Percentiles rank a stretch among this genome's conserved stretches.
Evolutionary conservation across 352 stramenopile genomes (phyloP).

Genomic region (Phytophthora hybrid): DNA sequence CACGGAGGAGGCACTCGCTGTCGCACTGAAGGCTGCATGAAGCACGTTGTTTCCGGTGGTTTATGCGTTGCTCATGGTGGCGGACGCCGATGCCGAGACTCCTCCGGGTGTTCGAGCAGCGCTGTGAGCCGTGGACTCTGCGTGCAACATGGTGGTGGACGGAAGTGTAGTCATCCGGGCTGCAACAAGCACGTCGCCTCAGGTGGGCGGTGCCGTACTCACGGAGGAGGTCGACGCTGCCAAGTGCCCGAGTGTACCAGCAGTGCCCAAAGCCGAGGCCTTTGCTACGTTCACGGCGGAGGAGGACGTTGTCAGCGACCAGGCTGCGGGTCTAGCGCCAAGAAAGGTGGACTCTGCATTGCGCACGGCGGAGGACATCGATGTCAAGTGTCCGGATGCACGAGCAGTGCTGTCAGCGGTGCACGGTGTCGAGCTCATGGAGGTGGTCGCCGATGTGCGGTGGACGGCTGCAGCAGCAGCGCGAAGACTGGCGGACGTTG

Average conservation of each 20-base stretch:
- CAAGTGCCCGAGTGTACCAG: conserved; percentile 82
- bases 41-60: conserved; percentile 73
- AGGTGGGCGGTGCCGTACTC: conserved; percentile 78
- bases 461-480: conserved; percentile 78
- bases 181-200: conserved; percentile 87
- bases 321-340: conserved; percentile 80
- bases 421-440: conserved; percentile 86
- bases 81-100: conserved; percentile 55
- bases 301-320: conserved; percentile 79
- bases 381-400: conserved; percentile 75
- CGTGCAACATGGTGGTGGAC: conserved; percentile 71
- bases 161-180: conserved; percentile 70
- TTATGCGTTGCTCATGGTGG: conserved; percentile 76
- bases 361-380: conserved; percentile 86
- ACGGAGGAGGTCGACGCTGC: conserved; percentile 80
- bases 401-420: conserved; percentile 81
- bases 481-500: conserved; percentile 87
- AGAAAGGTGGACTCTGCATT: conserved; percentile 89
- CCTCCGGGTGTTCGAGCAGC: conserved; percentile 51
- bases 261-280: conserved; percentile 80
- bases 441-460: conserved; percentile 76
- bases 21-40: conserved; percentile 51
- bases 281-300: conserved; percentile 88
- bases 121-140: conserved; percentile 71
- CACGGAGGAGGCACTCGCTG: conserved; percentile 76